A percentile compares a stretch with the other conserved stretches of the same genome.
Evolutionary conservation across 2,329 filamentous ascomycete genomes (phyloP).

Genomic region (Aspergillus sojae): DNA sequence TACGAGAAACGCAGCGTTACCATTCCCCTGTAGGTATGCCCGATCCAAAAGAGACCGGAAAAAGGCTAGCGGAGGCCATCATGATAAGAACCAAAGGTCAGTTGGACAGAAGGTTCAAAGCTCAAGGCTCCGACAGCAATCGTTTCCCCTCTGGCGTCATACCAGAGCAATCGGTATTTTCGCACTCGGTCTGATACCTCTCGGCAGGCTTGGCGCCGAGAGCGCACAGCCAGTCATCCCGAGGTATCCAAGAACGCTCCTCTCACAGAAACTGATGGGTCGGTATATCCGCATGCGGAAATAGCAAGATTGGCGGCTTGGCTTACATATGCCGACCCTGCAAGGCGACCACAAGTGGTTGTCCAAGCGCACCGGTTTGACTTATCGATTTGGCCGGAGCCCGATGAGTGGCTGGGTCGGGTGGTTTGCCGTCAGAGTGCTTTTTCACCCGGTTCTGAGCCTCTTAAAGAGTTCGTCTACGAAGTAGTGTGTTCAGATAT

Average conservation of each 20-base stretch:
- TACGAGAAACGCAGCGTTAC: not conserved
- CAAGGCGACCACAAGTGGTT: not conserved
- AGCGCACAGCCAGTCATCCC: not conserved
- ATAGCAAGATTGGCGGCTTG: not conserved
- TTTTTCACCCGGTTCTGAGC: not conserved
- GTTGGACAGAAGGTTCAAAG: not conserved
- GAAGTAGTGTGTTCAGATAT: not conserved
- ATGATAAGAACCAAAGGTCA: not conserved
- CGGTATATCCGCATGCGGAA: not conserved
- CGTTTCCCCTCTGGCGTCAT: not conserved
- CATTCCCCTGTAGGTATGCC: not conserved
- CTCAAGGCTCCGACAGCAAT: not conserved
- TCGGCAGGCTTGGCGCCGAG: slow-evolving; percentile 8
- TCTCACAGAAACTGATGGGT: not conserved
- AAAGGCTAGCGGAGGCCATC: not conserved
- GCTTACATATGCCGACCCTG: slow-evolving; percentile 1
- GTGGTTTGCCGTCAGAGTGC: not conserved
- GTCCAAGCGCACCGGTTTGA: not conserved
- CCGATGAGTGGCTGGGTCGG: not conserved
- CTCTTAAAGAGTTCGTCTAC: not conserved
- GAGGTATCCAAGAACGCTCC: not conserved
- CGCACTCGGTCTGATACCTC: not conserved
- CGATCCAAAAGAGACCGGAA: not conserved
- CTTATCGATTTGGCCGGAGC: not conserved
- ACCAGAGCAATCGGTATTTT: not conserved